Conservation (phyloP, 768 basidiomycete species). For the Boletus tylopilopsis region DNA sequence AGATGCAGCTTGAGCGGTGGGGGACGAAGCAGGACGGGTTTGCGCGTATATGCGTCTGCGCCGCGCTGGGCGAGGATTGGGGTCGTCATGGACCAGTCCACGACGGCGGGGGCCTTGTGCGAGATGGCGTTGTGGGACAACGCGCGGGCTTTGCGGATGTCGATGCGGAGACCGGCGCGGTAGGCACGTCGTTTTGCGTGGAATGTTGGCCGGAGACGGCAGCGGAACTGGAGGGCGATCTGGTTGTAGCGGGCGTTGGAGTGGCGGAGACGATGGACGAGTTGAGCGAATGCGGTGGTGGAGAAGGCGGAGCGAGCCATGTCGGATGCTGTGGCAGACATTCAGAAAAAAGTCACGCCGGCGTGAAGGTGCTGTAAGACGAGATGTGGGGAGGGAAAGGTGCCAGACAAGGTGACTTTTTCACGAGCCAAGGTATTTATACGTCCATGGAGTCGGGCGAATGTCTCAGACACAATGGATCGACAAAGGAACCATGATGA, state of each 20-base stretch:
- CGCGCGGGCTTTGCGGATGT: constrained; percentile 39
- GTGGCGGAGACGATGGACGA: constrained; percentile 39
- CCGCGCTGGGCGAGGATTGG: constrained; percentile 8
- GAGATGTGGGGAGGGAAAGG: constrained; percentile 1
- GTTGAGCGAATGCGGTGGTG: constrained; percentile 31
- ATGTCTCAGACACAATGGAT: constrained; percentile 19
- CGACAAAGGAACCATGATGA: no score
- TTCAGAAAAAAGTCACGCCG: constrained; percentile 10
- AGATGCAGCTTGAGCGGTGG: constrained; percentile 11
- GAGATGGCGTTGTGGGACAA: constrained; percentile 41
- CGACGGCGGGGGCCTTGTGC: constrained; percentile 2
- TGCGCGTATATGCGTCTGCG: constrained; percentile 13
- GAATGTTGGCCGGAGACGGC: constrained; percentile 34
- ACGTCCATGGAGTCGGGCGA: constrained; percentile 3
- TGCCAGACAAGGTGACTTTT: constrained; percentile 3
- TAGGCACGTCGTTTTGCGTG: constrained; percentile 48
- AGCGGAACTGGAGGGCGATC: constrained; percentile 39
- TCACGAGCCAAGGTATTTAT: constrained; percentile 10
- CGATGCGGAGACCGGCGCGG: constrained; percentile 41
- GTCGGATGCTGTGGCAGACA: constrained; percentile 3
- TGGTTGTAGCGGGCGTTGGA: constrained; percentile 42
- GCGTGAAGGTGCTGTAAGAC: constrained; percentile 10
- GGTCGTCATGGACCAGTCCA: constrained; percentile 34
- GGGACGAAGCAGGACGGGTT: constrained; percentile 1
- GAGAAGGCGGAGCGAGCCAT: constrained; percentile 28